phyloP scores from a whole-genome alignment of 148 eudicot genomes.

The Camellia japonica region DNA sequence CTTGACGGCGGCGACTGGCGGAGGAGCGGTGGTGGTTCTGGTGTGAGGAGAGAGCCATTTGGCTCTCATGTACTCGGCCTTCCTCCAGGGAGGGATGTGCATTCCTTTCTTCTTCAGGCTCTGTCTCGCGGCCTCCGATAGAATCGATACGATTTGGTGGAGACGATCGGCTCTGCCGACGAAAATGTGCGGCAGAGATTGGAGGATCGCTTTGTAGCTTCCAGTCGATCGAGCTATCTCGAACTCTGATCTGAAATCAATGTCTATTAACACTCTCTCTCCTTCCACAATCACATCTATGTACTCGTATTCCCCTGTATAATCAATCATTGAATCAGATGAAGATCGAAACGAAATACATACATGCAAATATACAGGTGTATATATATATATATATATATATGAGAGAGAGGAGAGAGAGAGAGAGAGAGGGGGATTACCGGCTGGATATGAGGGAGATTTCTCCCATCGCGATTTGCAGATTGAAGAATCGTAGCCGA shows the following conservation, averaged over 20 bases:
- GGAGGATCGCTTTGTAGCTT: conserved; percentile 42
- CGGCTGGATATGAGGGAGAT: conserved; percentile 50
- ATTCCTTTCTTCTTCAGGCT: conserved; percentile 61
- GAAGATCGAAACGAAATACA: background rate
- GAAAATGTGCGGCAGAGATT: conserved; percentile 50
- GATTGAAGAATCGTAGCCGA: conserved; percentile 51
- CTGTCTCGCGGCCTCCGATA: conserved; percentile 46
- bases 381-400: background rate
- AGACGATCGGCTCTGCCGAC: conserved; percentile 58
- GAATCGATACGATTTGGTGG: conserved; percentile 36
- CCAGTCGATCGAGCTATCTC: conserved; percentile 53
- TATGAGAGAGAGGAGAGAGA: background rate
- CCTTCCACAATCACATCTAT: conserved; percentile 36
- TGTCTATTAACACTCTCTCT: conserved; percentile 48
- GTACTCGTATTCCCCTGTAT: conserved; percentile 40
- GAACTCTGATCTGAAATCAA: conserved; percentile 64
- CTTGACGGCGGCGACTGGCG: background rate
- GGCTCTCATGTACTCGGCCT: conserved; percentile 51
- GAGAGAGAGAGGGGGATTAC: conserved; percentile 22
- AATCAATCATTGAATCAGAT: background rate
- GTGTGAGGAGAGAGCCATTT: conserved; percentile 57
- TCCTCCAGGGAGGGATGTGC: conserved; percentile 67
- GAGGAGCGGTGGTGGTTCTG: conserved; percentile 22
- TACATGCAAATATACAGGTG: background rate
- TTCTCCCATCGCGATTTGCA: conserved; percentile 74